Base-by-base conservation (phyloP, 2,329 filamentous ascomycete species). In the Fonsecaea pugnacius region DNA sequence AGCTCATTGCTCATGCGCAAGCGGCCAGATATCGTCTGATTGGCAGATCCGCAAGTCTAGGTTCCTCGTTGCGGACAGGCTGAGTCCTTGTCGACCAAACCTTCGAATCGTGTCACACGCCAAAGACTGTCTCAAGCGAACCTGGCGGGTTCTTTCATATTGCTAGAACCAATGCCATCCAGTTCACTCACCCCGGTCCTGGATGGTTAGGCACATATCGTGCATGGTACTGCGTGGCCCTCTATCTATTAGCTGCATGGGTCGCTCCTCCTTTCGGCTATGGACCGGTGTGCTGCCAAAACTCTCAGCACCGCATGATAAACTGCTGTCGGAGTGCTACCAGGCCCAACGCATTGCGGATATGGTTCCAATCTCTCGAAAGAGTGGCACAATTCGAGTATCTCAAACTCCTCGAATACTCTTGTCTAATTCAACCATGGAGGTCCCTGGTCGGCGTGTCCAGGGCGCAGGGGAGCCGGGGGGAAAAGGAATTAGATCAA, bases 41-140 rank as follows among this genome's bases (percentile, higher is more conserved):
- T 68, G 66, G 66, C 38, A 59, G 66, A 65, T 63, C 50, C 55
- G 21, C 14, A 27, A 53, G 12, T 56, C 30, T 57, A 59, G 46
- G 62, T 58, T 60, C 58, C 62, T 65, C 55, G 40, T 60, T 46
- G 61, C 61, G 43, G 56, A 27, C 54, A 60, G 56, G 54, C 55
- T 62, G 66, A 63, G 58, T 32, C 58, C 48, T 60, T 64, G 64
- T 52, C 57, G 60, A 66, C 66, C 62, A 38, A 54, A 43, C 62
- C 61, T 55, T 63, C 33, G 43, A 57, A 56, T 50, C 43, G 66
- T 68, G 66, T 68, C 64, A 68, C 66, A 60, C 43, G 64, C 66
- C 61, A 66, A 50, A 55, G 48, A 64, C 54, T 57, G 56, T 59
- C 27, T 24, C 51, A 58, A 63, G 60, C 60, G 52, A 64, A 65